These are phyloP conservation scores for Rhizophagus sp. DNA, from an alignment of 192 early-diverging fungal genomes.

Conservation along the genomic window DNA sequence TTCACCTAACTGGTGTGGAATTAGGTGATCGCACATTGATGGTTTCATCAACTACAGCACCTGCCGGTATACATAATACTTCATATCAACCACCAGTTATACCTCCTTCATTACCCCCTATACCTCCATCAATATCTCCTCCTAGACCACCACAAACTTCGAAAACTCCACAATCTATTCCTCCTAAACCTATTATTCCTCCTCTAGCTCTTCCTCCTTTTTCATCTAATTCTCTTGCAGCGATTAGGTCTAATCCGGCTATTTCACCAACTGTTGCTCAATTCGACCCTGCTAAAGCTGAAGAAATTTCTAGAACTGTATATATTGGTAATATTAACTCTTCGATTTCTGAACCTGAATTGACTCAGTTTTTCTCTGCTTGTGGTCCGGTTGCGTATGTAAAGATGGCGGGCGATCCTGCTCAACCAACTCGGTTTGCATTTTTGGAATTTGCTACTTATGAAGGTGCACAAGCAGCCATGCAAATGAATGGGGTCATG, in stretches of 20 bases:
- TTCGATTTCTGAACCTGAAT: slow-evolving; percentile 55
- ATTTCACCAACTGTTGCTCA: slow-evolving; percentile 56
- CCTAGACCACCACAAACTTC: slow-evolving; percentile 19
- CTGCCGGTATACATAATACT: slow-evolving; percentile 27
- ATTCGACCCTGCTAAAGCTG: slow-evolving; percentile 65
- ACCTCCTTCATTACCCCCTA: neutral
- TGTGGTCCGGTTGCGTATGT: slow-evolving; percentile 71
- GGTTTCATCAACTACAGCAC: slow-evolving; percentile 40
- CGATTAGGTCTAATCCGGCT: slow-evolving; percentile 45
- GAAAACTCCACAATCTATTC: slow-evolving; percentile 30
- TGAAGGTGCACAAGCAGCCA: slow-evolving; percentile 55
- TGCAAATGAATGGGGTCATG: slow-evolving; percentile 65
- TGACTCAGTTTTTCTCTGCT: slow-evolving; percentile 60
- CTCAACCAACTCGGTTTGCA: slow-evolving; percentile 68
- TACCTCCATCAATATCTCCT: slow-evolving; percentile 20
- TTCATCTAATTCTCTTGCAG: slow-evolving; percentile 38
- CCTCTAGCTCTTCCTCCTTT: slow-evolving; percentile 46
- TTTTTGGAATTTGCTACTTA: slow-evolving; percentile 77
- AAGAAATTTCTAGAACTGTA: slow-evolving; percentile 76
- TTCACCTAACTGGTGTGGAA: slow-evolving; percentile 67
- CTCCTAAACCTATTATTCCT: slow-evolving; percentile 35
- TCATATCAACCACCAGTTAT: slow-evolving; percentile 12
- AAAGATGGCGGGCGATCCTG: slow-evolving; percentile 75
- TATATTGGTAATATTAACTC: slow-evolving; percentile 74
- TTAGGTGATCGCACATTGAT: slow-evolving; percentile 66